Percentiles rank a stretch among this genome's conserved stretches.
Conservation (phyloP, 2,329 filamentous ascomycete genomes). For the Passalora sequoiae region DNA sequence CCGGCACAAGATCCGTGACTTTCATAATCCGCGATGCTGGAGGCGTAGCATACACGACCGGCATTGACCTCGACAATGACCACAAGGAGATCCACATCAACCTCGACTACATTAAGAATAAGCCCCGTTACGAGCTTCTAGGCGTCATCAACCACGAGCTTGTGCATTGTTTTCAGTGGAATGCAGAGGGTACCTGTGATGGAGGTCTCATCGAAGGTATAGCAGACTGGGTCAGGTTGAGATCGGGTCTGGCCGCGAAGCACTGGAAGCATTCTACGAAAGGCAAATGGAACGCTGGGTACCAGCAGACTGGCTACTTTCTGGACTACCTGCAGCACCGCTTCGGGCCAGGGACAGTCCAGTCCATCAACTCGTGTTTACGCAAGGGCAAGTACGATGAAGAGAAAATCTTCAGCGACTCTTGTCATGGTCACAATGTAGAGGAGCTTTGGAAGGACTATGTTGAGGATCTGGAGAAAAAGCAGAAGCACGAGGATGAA, state of each 20-base stretch:
- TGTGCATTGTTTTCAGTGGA: slow-evolving; percentile 90
- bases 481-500: slow-evolving; percentile 19
- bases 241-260: slow-evolving; percentile 65
- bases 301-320: slow-evolving; percentile 88
- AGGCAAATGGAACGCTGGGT: slow-evolving; percentile 78
- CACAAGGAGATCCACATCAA: slow-evolving; percentile 94
- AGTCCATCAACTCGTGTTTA: slow-evolving; percentile 62
- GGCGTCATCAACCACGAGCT: slow-evolving; percentile 89
- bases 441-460: slow-evolving; percentile 73
- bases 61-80: slow-evolving; percentile 69
- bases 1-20: slow-evolving; percentile 77
- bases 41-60: slow-evolving; percentile 86
- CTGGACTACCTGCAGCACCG: slow-evolving; percentile 73
- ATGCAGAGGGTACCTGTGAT: slow-evolving; percentile 51
- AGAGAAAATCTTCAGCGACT: slow-evolving; percentile 35
- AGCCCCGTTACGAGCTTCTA: slow-evolving; percentile 56
- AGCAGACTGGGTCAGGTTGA: slow-evolving; percentile 85
- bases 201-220: slow-evolving; percentile 84
- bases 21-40: slow-evolving; percentile 71
- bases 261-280: slow-evolving; percentile 66
- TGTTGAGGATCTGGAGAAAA: slow-evolving; percentile 43
- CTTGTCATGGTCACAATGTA: slow-evolving; percentile 52
- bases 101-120: slow-evolving; percentile 61
- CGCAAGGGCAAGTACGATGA: slow-evolving; percentile 60
- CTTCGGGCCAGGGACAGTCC: slow-evolving; percentile 48